phyloP scores from a whole-genome alignment of 2,329 filamentous ascomycete species.

The Penicillium sclerotigenum region DNA sequence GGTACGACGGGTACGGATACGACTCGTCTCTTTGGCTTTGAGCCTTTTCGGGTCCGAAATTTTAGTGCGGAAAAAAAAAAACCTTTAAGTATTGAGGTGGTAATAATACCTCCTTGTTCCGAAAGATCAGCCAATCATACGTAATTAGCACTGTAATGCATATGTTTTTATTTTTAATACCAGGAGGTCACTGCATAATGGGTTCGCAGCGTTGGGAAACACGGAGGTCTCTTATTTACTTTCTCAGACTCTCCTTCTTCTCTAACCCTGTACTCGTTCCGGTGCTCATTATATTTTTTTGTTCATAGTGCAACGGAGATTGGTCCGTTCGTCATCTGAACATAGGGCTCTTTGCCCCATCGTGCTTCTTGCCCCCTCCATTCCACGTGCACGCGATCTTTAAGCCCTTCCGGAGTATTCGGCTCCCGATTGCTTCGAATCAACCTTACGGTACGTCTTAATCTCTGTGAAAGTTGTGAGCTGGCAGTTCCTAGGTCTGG shows the following conservation, averaged over 20 bases:
- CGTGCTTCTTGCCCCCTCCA: constrained; percentile 10
- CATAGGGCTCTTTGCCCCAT: constrained; percentile 11
- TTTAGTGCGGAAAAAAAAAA: constrained; percentile 4
- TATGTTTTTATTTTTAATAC: constrained; percentile 5
- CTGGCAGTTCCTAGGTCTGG: background rate
- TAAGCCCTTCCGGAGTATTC: constrained; percentile 20
- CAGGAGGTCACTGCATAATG: constrained; percentile 8
- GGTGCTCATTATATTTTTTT: background rate
- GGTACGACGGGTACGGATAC: background rate
- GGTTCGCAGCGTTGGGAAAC: background rate
- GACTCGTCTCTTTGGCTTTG: background rate
- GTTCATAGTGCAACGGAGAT: background rate
- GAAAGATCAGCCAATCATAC: background rate
- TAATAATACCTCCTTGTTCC: constrained; percentile 1
- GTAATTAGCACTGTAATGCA: background rate
- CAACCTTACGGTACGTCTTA: constrained; percentile 14
- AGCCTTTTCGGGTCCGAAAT: constrained; percentile 1
- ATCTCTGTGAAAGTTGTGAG: background rate
- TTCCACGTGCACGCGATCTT: constrained; percentile 23
- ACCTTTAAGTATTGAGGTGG: background rate
- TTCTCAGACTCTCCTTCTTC: constrained; percentile 10
- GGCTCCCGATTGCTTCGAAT: constrained; percentile 14
- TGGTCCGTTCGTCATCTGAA: constrained; percentile 5
- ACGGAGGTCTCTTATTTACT: constrained; percentile 8
- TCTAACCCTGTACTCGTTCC: background rate